Evolutionary conservation across 495 filamentous ascomycete genomes (phyloP).

Genomic region (Oidiodendron maius): DNA sequence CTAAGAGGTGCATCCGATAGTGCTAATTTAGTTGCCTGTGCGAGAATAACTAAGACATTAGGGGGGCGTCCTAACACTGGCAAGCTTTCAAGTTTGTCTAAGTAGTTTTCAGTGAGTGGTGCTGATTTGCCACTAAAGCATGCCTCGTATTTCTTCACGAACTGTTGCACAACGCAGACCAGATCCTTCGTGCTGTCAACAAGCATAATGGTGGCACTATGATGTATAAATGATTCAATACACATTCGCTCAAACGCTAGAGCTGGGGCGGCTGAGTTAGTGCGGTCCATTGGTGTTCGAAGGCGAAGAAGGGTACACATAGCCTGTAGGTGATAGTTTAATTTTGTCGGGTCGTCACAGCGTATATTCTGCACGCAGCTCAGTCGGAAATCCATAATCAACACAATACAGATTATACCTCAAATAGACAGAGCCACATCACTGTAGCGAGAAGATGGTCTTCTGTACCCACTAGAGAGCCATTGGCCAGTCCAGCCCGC

Average conservation of each 20-base stretch:
- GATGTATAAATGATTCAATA: neutral
- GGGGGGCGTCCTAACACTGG: too few species aligned
- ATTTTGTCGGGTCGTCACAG: neutral
- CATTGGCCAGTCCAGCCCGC: neutral
- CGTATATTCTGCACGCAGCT: too few species aligned
- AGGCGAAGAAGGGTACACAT: neutral
- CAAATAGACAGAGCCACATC: neutral
- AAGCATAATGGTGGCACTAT: neutral
- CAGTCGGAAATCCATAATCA: neutral
- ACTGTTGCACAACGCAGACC: neutral
- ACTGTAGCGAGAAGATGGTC: neutral
- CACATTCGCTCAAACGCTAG: neutral
- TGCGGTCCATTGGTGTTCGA: neutral
- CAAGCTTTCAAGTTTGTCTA: too few species aligned
- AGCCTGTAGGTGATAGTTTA: neutral
- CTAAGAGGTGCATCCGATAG: neutral
- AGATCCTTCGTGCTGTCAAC: neutral
- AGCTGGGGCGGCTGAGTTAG: neutral
- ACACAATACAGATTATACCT: neutral
- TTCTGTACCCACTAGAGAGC: neutral
- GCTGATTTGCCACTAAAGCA: too few species aligned
- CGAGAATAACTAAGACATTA: neutral
- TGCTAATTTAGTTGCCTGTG: neutral
- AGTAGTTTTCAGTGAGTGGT: too few species aligned
- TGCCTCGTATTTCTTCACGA: neutral